Evolutionary conservation across 2,329 filamentous ascomycete genomes (phyloP), one percentile per base, ranked within the genome.

Genomic region (Cercospora sesami): DNA sequence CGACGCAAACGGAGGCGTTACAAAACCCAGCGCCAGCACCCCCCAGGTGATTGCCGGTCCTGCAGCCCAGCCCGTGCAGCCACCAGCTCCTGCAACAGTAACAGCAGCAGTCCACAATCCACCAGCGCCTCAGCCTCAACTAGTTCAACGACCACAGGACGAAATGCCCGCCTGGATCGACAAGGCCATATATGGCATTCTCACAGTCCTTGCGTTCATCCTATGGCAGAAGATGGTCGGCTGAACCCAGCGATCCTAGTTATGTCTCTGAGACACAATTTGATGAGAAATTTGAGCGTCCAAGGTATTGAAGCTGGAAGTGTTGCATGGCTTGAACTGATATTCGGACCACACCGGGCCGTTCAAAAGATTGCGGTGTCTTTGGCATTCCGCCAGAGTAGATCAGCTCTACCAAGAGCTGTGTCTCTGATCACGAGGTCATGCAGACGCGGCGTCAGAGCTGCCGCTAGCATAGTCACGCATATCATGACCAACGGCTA

Each of bases 141-240:
- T 63, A 53, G 71, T 53, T 26, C 48, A 55, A 16, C 72, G 66
- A 39, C 59, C 21, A 14, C 69, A 77, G 48, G 84, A 86, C 30
- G 86, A 83, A 2, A 86, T 91, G 16, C 86, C 89, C 1, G 81
- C 88, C 12, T 96, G 92, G 91, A 84, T 97, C 18, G 94, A 97
- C 79, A 87, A 91, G 70, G 86, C 90, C 42, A 97, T 97, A 72
- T 87, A 90, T 23, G 90, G 87, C 6, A 80, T 97, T 18, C 82
- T 92, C 0, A 84, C 92, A 14, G 83, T 91, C 28, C 81, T 97
- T 21, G 81, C 89, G 3, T 87, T 91, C 23, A 87, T 96, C 83
- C 81, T 97, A 70, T 62, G 78, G 73, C 14, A 70, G 66, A 74
- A 71, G 61, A 65, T 67, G 55, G 33, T 71, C 36, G 55, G 71